Conservation (phyloP, 2,329 filamentous ascomycete species). For the Verticillium nubilum region DNA sequence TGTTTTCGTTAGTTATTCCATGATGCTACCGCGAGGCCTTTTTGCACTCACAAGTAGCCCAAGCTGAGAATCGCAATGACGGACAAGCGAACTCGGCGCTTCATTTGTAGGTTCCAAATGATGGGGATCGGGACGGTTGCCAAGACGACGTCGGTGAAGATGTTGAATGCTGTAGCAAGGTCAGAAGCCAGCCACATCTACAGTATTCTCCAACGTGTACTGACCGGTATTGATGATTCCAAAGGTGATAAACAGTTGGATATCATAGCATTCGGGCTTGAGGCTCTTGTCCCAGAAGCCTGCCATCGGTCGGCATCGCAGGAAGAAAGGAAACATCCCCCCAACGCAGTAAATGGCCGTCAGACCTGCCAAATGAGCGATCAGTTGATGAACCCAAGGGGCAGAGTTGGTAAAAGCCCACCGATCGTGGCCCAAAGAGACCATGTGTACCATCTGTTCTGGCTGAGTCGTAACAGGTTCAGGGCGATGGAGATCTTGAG, state of each 20-base stretch:
- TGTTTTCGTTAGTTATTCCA: constrained; percentile 5
- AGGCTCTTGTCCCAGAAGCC: constrained; percentile 5
- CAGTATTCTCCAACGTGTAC: background rate
- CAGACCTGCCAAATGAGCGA: background rate
- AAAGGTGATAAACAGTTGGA: constrained; percentile 2
- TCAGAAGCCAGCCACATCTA: background rate
- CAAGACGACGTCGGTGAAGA: constrained; percentile 37
- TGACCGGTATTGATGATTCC: background rate
- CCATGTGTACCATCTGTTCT: constrained; percentile 18
- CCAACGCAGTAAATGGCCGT: background rate
- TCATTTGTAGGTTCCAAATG: constrained; percentile 34
- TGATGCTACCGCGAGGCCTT: background rate
- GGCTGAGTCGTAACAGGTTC: constrained; percentile 15
- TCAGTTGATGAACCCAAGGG: background rate
- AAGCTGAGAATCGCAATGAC: constrained; percentile 34
- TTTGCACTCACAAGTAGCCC: constrained; percentile 29
- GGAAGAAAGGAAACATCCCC: constrained; percentile 1
- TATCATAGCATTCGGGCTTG: constrained; percentile 3
- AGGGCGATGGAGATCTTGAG: constrained; percentile 19
- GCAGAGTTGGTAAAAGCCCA: background rate
- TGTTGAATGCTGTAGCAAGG: constrained; percentile 24
- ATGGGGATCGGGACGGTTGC: constrained; percentile 34
- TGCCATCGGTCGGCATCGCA: constrained; percentile 2
- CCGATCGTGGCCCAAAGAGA: constrained; percentile 17
- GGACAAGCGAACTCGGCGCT: constrained; percentile 28